These are phyloP conservation scores for Plasmodium vivax DNA, from an alignment of 169 alveolate genomes.

Conservation along the genomic window DNA sequence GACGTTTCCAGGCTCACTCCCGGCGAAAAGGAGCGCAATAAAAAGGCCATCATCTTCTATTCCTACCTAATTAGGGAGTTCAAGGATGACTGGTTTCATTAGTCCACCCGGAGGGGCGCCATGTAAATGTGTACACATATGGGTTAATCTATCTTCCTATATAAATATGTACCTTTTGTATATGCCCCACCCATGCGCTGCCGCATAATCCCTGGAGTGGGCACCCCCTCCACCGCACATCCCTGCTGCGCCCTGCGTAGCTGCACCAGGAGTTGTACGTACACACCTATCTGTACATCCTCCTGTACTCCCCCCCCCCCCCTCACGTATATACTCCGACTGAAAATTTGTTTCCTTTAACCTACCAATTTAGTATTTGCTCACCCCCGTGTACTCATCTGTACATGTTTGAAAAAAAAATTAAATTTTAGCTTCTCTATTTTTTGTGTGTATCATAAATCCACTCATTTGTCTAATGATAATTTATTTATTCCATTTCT, in stretches of 20 bases:
- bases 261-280: background rate
- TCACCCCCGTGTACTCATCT: background rate
- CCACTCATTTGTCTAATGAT: background rate
- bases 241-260: background rate
- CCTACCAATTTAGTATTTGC: background rate
- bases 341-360: background rate
- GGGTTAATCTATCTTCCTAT: background rate
- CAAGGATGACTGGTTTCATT: slow-evolving; percentile 6
- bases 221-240: background rate
- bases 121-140: background rate
- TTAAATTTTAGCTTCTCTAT: background rate
- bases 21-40: background rate
- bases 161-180: background rate
- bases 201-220: background rate
- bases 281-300: background rate
- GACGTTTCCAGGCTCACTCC: slow-evolving; percentile 2
- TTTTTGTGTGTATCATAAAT: background rate
- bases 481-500: background rate
- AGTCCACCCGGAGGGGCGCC: background rate
- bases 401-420: background rate
- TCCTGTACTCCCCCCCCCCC: background rate
- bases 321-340: background rate
- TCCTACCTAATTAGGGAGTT: background rate
- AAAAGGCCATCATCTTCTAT: background rate
- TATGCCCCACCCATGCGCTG: background rate